Evolutionary conservation across 2,329 filamentous ascomycete species (phyloP), one percentile per base, ranked within the genome.

Genomic region (Fusarium lyarnte): DNA sequence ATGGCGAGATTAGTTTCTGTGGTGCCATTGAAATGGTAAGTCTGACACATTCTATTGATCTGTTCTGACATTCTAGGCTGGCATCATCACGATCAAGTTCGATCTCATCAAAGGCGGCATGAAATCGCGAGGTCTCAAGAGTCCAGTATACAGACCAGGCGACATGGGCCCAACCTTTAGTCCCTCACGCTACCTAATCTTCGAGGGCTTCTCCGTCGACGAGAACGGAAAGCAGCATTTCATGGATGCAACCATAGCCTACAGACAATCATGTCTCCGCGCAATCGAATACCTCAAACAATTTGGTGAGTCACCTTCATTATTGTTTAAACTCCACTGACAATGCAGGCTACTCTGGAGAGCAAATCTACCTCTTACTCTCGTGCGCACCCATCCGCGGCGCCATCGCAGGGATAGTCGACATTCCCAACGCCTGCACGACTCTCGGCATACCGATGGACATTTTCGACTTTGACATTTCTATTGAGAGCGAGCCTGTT

Each of bases 391-490:
- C 95, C 0, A 88, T 97, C 9, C 93, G 97, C 80, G 95, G 95
- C 1, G 93, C 97, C 78, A 89, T 97, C 57, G 95, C 94, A 3
- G 94, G 95, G 0, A 92, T 97, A 63, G 94, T 97, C 13, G 94
- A 97, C 81, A 93, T 97, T 53, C 94, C 94, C 0, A 97, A 97
- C 79, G 93, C 93, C 1, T 97, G 95, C 79, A 97, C 94, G 8
- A 97, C 95, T 0, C 85, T 97, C 66, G 94, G 94, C 0, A 79
- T 97, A 59, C 95, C 95, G 2, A 94, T 97, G 86, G 95, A 97
- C 82, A 97, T 98, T 58, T 98, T 98, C 77, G 93, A 96, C 78
- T 97, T 98, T 81, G 94, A 97, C 79, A 95, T 97, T 74, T 89
- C 90, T 51, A 93, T 94, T 87, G 62, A 85, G 85, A 74, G 45